These are phyloP conservation scores for Aspergillus ostianus DNA, from an alignment of 495 filamentous ascomycete species.

Conservation along the genomic window DNA sequence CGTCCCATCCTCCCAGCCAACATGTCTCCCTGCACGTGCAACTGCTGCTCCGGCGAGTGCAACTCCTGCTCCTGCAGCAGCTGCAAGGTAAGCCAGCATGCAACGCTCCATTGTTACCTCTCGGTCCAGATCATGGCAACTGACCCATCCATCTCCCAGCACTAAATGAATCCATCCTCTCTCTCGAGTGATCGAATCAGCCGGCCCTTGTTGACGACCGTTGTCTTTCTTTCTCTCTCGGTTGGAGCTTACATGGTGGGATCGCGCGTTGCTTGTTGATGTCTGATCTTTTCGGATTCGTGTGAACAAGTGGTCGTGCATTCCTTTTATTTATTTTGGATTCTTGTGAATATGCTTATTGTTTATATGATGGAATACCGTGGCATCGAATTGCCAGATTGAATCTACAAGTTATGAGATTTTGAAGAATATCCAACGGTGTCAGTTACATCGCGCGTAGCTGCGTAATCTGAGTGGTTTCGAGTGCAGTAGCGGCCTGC, in stretches of 20 bases:
- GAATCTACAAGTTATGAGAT: not conserved
- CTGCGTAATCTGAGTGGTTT: not conserved
- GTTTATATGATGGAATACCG: not conserved
- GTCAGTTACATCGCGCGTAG: not conserved
- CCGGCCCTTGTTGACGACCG: not conserved
- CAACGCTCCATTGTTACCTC: not conserved
- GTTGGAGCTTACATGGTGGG: not conserved
- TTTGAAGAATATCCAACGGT: not conserved
- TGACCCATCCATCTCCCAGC: slow-evolving; percentile 1
- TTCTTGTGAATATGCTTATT: not conserved
- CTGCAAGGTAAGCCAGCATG: slow-evolving; percentile 33
- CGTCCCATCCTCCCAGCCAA: slow-evolving; percentile 18
- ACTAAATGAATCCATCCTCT: slow-evolving; percentile 9
- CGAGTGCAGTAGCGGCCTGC: not conserved
- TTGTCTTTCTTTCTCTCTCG: not conserved
- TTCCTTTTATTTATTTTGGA: not conserved
- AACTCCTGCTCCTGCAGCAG: slow-evolving; percentile 40
- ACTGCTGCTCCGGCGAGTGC: slow-evolving; percentile 46
- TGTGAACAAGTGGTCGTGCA: not conserved
- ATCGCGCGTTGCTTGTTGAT: not conserved
- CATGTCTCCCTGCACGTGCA: slow-evolving; percentile 48
- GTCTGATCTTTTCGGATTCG: not conserved
- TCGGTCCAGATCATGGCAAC: not conserved
- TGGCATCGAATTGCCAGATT: not conserved
- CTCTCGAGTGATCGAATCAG: slow-evolving; percentile 1